Evolutionary conservation across 164 flowering plant genomes (phyloP), one percentile per base, ranked within the genome.

Genomic region (Nymphaea thermarum): DNA sequence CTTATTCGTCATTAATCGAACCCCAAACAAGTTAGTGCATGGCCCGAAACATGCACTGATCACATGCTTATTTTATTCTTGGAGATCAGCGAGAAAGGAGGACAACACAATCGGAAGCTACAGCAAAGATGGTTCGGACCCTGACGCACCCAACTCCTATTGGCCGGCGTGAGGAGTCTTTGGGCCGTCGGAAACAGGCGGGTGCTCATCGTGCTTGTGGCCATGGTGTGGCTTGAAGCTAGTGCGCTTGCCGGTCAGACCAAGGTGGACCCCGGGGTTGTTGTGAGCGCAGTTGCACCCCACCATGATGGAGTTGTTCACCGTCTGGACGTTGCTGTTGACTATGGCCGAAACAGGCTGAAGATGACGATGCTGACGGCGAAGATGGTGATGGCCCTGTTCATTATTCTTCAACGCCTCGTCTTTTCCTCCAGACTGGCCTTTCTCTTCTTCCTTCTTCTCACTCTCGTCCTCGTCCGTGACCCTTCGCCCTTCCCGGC

Each of bases 241-340:
- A 5, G 63, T 68, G 3, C 82, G 81, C 74, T 81, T 83, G 66
- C 80, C 71, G 4, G 82, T 69, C 72, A 88, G 65, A 16, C 79
- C 25, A 5, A 89, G 69, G 72, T 85, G 87, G 14, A 89, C 77
- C 1, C 92, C 96, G 3, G 96, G 96, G 66, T 86, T 86, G 43
- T 80, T 74, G 61, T 82, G 84, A 14, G 76, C 43, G 78, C 69
- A 77, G 43, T 77, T 60, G 67, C 72, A 45, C 44, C 83, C 66
- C 75, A 44, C 73, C 62, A 89, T 42, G 6, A 89, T 77, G 57
- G 93, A 86, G 73, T 84, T 86, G 75, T 87, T 89, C 7, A 86
- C 78, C 42, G 82, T 74, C 63, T 90, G 96, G 3, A 90, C 93
- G 44, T 90, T 90, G 70, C 91, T 88, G 72, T 90, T 90, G 77